Percentiles rank a stretch among this genome's conserved stretches.
Conservation (phyloP, 1,284 basidiomycete species). For the Trichosporon sp. region DNA sequence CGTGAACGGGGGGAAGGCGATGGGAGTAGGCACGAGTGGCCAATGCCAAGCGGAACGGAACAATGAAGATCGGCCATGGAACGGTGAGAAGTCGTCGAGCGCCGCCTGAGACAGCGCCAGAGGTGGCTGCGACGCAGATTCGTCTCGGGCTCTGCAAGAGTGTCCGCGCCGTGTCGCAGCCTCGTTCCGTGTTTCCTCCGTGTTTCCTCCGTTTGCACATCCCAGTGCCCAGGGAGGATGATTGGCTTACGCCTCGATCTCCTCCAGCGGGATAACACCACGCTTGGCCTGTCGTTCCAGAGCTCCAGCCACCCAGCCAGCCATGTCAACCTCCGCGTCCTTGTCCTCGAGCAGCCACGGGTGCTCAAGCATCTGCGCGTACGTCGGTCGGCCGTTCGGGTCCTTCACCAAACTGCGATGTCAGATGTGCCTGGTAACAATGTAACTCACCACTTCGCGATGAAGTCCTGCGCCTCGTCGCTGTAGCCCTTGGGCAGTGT, state of each 20-base stretch:
- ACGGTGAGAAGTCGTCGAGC: neutral
- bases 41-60: neutral
- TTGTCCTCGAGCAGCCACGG: conserved; percentile 67
- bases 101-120: neutral
- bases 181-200: neutral
- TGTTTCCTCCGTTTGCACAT: neutral
- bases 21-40: neutral
- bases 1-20: neutral
- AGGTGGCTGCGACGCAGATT: neutral
- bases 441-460: conserved; percentile 58
- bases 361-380: conserved; percentile 78
- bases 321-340: conserved; percentile 74
- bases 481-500: conserved; percentile 67
- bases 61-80: neutral
- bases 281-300: conserved; percentile 59
- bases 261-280: conserved; percentile 40
- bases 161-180: neutral
- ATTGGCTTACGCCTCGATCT: conserved; percentile 33
- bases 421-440: conserved; percentile 6
- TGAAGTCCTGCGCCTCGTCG: conserved; percentile 59
- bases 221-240: neutral
- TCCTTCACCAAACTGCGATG: conserved; percentile 71
- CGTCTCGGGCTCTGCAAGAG: neutral
- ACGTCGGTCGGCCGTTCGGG: conserved; percentile 76
- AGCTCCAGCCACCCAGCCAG: conserved; percentile 72